phyloP scores from a whole-genome alignment of 2,329 filamentous ascomycete genomes.

The Alternaria sp. region DNA sequence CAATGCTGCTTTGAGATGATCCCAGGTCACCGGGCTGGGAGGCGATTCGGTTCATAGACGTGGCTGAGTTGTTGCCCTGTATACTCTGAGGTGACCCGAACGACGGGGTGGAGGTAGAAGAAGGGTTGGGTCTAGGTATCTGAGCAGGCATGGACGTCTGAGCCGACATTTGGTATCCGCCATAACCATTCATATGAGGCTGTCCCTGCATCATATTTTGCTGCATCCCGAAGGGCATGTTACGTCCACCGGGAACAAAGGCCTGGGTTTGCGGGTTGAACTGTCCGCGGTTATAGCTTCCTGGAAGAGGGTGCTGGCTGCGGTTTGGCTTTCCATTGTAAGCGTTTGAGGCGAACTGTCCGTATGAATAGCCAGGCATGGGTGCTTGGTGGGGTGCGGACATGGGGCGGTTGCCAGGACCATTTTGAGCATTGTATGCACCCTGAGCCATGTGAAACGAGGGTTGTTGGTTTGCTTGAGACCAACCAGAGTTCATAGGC shows the following conservation, averaged over 20 bases:
- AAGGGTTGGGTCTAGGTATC: conserved; percentile 42
- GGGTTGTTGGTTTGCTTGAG: conserved; percentile 44
- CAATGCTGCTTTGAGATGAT: conserved; percentile 56
- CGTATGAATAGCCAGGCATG: conserved; percentile 72
- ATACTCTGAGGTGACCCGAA: conserved; percentile 45
- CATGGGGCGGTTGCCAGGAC: conserved; percentile 45
- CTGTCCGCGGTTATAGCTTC: conserved; percentile 81
- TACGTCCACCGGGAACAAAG: conserved; percentile 74
- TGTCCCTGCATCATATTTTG: conserved; percentile 42
- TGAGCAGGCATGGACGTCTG: conserved; percentile 35
- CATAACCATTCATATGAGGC: conserved; percentile 46
- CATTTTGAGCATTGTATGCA: conserved; percentile 36
- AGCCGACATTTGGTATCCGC: conserved; percentile 37
- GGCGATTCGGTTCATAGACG: conserved; percentile 36
- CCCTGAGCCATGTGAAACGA: conserved; percentile 39
- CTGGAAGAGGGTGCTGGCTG: conserved; percentile 83
- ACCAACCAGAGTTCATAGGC: conserved; percentile 45
- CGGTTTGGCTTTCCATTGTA: conserved; percentile 68
- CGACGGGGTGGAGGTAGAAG: conserved; percentile 36
- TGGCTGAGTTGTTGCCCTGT: conserved; percentile 31
- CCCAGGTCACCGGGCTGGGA: conserved; percentile 34
- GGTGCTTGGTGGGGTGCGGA: conserved; percentile 48
- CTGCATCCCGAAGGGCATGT: conserved; percentile 46
- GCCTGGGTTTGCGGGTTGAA: conserved; percentile 96
- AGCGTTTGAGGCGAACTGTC: conserved; percentile 75